Evolutionary conservation across 1,284 basidiomycete genomes (phyloP).

Genomic region (Puccinia polysora): DNA sequence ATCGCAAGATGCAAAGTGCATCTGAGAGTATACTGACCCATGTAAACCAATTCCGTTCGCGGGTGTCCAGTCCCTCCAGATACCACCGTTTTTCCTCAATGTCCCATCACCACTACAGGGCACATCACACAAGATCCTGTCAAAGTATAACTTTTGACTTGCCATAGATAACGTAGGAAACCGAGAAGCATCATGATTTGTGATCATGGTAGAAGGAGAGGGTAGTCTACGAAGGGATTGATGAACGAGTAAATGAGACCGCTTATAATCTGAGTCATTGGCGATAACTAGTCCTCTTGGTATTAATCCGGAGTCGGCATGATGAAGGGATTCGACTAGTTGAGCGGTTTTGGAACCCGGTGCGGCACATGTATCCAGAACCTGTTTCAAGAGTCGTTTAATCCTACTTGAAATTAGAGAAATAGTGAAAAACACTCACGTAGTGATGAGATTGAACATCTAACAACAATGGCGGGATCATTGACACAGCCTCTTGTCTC

Average conservation of each 20-base stretch:
- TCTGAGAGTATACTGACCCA: slow-evolving; percentile 59
- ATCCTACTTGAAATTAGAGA: too few species aligned
- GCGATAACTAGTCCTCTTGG: slow-evolving; percentile 77
- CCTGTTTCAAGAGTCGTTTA: slow-evolving; percentile 56
- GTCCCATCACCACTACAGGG: slow-evolving; percentile 98
- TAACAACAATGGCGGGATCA: slow-evolving; percentile 92
- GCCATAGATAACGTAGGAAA: slow-evolving; percentile 68
- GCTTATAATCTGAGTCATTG: slow-evolving; percentile 87
- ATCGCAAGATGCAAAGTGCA: not conserved
- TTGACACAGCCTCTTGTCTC: slow-evolving; percentile 94
- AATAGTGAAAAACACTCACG: slow-evolving; percentile 55
- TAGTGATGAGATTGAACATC: slow-evolving; percentile 87
- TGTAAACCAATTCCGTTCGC: slow-evolving; percentile 88
- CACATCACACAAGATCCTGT: slow-evolving; percentile 92
- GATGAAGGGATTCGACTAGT: slow-evolving; percentile 79
- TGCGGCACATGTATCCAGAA: slow-evolving; percentile 98
- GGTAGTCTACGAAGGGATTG: slow-evolving; percentile 85
- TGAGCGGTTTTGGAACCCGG: slow-evolving; percentile 97
- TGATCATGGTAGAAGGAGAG: slow-evolving; percentile 85
- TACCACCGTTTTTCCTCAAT: slow-evolving; percentile 84
- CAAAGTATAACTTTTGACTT: slow-evolving; percentile 66
- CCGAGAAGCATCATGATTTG: slow-evolving; percentile 88
- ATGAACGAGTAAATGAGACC: slow-evolving; percentile 94
- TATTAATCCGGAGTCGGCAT: slow-evolving; percentile 52
- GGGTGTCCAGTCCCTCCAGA: slow-evolving; percentile 89